phyloP scores from a whole-genome alignment of 495 filamentous ascomycete species.

The Podospora sp. region DNA sequence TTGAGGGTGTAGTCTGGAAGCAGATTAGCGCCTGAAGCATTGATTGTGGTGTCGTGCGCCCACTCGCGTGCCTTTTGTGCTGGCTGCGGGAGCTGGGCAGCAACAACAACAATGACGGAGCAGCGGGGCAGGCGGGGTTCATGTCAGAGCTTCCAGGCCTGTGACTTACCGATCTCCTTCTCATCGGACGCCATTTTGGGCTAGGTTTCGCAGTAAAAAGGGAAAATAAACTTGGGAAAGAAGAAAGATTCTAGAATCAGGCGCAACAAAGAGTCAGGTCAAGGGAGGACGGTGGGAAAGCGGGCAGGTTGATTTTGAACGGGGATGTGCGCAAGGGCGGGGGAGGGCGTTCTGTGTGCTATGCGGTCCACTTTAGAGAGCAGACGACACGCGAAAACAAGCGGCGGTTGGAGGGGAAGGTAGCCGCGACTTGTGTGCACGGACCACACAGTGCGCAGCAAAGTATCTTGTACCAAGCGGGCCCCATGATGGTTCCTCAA shows the following conservation, averaged over 20 bases:
- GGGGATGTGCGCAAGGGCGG: constrained; percentile 9
- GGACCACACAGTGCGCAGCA: neutral
- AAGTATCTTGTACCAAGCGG: neutral
- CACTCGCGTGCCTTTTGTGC: neutral
- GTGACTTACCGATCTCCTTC: constrained; percentile 46
- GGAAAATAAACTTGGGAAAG: neutral
- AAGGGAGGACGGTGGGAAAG: constrained; percentile 1
- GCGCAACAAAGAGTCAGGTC: constrained; percentile 2
- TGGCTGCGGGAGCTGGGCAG: constrained; percentile 9
- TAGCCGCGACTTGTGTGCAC: neutral
- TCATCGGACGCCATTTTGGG: constrained; percentile 41
- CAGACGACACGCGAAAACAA: neutral
- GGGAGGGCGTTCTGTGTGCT: constrained; percentile 15
- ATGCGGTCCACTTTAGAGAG: constrained; percentile 1
- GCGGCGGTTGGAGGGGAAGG: neutral
- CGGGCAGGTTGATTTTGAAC: constrained; percentile 13
- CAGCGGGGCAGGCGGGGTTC: constrained; percentile 11
- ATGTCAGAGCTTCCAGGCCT: neutral
- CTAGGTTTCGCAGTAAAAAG: constrained; percentile 17
- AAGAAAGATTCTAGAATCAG: neutral
- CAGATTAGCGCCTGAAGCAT: neutral
- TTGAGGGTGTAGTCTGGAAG: constrained; percentile 83
- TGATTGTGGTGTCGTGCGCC: neutral
- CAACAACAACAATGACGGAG: neutral
- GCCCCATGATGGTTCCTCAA: neutral